Percentiles rank a stretch among this genome's conserved stretches.
These are phyloP conservation scores for Coemansia reversa DNA, from an alignment of 192 early-diverging fungal species.

Conservation along the genomic window DNA sequence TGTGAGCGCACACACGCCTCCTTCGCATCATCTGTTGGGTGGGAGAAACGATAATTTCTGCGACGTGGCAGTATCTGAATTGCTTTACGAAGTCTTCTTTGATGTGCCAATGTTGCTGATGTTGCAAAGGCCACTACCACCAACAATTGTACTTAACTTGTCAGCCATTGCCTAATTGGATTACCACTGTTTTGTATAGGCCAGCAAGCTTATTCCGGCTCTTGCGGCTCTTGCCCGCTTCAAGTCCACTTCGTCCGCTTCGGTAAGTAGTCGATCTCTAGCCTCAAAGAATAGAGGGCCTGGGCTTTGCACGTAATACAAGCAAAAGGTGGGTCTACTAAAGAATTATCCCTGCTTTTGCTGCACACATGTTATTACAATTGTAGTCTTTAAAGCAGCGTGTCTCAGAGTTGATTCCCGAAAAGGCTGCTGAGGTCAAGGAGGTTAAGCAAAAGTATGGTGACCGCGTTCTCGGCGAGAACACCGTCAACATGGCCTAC, in stretches of 20 bases:
- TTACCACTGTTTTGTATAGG: conserved; percentile 18
- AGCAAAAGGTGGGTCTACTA: background rate
- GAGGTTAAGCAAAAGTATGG: conserved; percentile 90
- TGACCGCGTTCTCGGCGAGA: conserved; percentile 84
- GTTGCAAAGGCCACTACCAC: conserved; percentile 4
- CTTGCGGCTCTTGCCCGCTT: conserved; percentile 51
- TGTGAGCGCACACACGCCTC: background rate
- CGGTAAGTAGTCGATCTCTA: conserved; percentile 53
- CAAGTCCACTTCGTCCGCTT: conserved; percentile 56
- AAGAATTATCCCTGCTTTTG: background rate
- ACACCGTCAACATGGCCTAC: conserved; percentile 95
- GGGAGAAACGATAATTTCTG: conserved; percentile 3
- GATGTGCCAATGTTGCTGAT: background rate
- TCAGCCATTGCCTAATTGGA: conserved; percentile 1
- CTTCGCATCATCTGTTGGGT: background rate
- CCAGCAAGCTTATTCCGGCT: conserved; percentile 37
- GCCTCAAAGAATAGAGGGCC: background rate
- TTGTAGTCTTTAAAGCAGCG: conserved; percentile 81
- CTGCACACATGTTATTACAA: background rate
- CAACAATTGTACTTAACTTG: background rate
- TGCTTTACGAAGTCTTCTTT: background rate
- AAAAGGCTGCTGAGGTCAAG: conserved; percentile 95
- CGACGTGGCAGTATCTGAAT: conserved; percentile 47
- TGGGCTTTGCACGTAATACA: background rate
- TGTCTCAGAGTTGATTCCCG: conserved; percentile 89